A percentile compares a stretch with the other conserved stretches of the same genome.
These are phyloP conservation scores for Pseudogymnoascus sp. DNA, from an alignment of 2,329 filamentous ascomycete species.

Conservation along the genomic window DNA sequence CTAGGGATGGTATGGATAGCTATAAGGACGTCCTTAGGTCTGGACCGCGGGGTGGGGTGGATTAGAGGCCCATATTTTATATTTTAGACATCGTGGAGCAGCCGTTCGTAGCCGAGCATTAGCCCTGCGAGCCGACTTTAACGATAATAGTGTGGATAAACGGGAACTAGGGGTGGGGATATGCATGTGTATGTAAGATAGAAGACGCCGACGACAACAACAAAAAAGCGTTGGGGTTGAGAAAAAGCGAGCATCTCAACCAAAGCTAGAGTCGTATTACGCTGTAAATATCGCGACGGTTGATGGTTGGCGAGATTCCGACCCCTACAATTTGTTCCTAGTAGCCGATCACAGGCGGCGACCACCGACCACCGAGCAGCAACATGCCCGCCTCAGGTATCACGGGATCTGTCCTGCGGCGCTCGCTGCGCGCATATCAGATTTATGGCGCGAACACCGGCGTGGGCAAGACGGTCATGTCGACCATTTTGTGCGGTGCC, in stretches of 20 bases:
- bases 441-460: slow-evolving; percentile 78
- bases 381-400: slow-evolving; percentile 38
- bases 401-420: slow-evolving; percentile 48
- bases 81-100: neutral
- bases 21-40: neutral
- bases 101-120: slow-evolving; percentile 3
- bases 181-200: neutral
- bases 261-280: neutral
- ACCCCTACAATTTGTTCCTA: neutral
- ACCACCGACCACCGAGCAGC: neutral
- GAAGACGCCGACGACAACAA: neutral
- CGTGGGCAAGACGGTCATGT: slow-evolving; percentile 76
- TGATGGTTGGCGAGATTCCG: neutral
- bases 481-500: slow-evolving; percentile 61
- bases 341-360: neutral
- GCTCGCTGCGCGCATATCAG: slow-evolving; percentile 60
- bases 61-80: slow-evolving; percentile 1
- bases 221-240: slow-evolving; percentile 6
- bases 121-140: neutral
- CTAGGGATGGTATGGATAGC: neutral
- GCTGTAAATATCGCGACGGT: neutral
- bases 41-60: neutral
- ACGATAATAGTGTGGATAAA: neutral
- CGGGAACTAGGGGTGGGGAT: neutral
- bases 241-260: neutral